Evolutionary conservation across 164 flowering plant genomes (phyloP).

Genomic region (Litsea cubeba): DNA sequence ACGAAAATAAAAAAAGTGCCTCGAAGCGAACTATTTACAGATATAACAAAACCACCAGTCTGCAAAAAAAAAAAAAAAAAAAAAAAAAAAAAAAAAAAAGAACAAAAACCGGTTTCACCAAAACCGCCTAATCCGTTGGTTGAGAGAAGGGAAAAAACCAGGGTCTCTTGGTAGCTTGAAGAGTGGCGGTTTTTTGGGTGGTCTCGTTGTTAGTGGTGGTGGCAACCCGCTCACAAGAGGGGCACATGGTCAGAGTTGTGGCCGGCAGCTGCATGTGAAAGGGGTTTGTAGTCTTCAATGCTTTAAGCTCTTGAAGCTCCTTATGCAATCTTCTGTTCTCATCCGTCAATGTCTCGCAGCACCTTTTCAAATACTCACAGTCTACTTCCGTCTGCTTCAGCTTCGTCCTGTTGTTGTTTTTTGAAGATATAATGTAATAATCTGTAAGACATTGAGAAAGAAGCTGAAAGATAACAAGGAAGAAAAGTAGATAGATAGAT

Average conservation of each 20-base stretch:
- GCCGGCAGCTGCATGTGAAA: constrained; percentile 90
- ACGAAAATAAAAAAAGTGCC: no score
- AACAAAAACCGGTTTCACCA: no score
- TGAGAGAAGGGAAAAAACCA: constrained; percentile 24
- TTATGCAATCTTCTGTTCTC: constrained; percentile 84
- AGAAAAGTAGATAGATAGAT: background rate
- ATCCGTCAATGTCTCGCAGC: constrained; percentile 82
- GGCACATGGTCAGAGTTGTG: constrained; percentile 93
- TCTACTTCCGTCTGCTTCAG: constrained; percentile 97
- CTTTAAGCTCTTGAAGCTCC: constrained; percentile 75
- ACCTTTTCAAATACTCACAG: constrained; percentile 83
- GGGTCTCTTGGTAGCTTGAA: constrained; percentile 12
- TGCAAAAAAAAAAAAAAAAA: no score
- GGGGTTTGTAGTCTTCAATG: constrained; percentile 67
- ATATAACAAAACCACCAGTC: no score
- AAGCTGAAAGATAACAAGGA: no score
- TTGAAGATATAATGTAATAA: no score
- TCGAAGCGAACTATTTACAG: no score
- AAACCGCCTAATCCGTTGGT: background rate
- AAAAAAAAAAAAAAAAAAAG: no score
- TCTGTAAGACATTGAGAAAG: no score
- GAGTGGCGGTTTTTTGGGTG: constrained; percentile 1
- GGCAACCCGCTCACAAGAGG: constrained; percentile 79
- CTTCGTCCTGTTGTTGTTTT: constrained; percentile 49
- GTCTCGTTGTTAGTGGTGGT: constrained; percentile 28